Conservation (phyloP, 768 basidiomycete genomes). For the Dioszegia crocea region DNA sequence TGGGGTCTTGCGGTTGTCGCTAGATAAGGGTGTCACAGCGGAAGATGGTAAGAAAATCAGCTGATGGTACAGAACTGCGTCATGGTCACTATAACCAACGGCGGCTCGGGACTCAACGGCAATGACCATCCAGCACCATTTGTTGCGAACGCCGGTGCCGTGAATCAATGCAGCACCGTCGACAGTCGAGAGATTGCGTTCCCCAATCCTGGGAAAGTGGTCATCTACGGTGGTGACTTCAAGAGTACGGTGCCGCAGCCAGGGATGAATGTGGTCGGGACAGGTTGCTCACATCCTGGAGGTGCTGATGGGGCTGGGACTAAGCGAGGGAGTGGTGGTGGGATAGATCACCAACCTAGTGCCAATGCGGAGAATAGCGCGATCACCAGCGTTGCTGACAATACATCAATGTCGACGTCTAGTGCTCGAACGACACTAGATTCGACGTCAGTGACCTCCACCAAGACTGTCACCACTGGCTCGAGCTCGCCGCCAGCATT, state of each 20-base stretch:
- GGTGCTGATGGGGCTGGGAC: slow-evolving; percentile 5
- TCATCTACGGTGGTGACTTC: slow-evolving; percentile 11
- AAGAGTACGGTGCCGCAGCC: slow-evolving; percentile 25
- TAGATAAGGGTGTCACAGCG: no score
- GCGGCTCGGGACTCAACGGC: slow-evolving; percentile 35
- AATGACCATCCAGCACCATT: slow-evolving; percentile 44
- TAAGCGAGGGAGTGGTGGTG: not conserved
- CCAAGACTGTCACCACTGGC: no score
- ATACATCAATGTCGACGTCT: no score
- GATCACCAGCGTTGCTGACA: no score
- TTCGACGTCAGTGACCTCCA: no score
- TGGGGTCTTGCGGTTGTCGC: not conserved
- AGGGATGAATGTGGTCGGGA: slow-evolving; percentile 31
- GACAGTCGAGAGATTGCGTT: slow-evolving; percentile 43
- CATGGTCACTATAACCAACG: slow-evolving; percentile 37
- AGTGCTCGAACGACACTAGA: no score
- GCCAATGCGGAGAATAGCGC: no score
- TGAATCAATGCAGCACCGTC: slow-evolving; percentile 40
- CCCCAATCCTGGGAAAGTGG: slow-evolving; percentile 42
- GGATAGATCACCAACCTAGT: no score
- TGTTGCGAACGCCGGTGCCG: slow-evolving; percentile 42
- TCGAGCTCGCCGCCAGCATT: no score
- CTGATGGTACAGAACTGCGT: slow-evolving; percentile 46
- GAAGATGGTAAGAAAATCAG: not conserved
- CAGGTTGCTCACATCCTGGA: slow-evolving; percentile 41